Evolutionary conservation across 495 filamentous ascomycete species (phyloP).

Genomic region (Monascus purpureus): DNA sequence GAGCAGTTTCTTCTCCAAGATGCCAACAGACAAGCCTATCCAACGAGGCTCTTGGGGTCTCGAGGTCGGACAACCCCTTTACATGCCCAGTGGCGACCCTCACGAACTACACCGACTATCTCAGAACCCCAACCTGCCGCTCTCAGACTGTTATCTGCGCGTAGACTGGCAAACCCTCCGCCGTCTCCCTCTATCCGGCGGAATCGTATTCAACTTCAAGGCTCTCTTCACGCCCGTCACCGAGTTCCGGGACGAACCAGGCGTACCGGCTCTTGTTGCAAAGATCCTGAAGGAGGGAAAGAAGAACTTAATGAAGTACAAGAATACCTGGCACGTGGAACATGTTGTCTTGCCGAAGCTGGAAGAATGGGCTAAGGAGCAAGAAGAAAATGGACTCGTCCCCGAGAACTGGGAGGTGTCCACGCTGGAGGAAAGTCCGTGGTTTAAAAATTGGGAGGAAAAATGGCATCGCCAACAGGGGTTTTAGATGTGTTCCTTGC

Average conservation of each 20-base stretch:
- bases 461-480: conserved; percentile 75
- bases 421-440: conserved; percentile 74
- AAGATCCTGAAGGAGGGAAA: conserved; percentile 65
- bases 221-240: conserved; percentile 67
- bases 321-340: conserved; percentile 73
- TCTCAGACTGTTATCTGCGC: conserved; percentile 56
- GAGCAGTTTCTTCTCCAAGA: conserved; percentile 62
- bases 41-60: conserved; percentile 83
- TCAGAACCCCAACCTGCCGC: conserved; percentile 41
- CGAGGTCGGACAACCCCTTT: conserved; percentile 64
- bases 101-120: conserved; percentile 41
- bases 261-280: conserved; percentile 51
- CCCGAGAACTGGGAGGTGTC: conserved; percentile 51
- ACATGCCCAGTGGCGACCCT: conserved; percentile 62
- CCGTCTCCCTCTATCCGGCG: conserved; percentile 61
- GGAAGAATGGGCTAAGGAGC: conserved; percentile 55
- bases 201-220: conserved; percentile 84
- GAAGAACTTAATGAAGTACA: conserved; percentile 64
- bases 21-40: conserved; percentile 62
- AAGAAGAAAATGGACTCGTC: conserved; percentile 48
- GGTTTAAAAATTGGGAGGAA: conserved; percentile 69
- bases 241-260: conserved; percentile 62
- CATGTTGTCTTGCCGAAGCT: conserved; percentile 58
- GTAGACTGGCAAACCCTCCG: conserved; percentile 90
- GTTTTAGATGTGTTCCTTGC: conserved; percentile 24